These are phyloP conservation scores for Claviceps africana DNA, from an alignment of 2,329 filamentous ascomycete species.

Conservation along the genomic window DNA sequence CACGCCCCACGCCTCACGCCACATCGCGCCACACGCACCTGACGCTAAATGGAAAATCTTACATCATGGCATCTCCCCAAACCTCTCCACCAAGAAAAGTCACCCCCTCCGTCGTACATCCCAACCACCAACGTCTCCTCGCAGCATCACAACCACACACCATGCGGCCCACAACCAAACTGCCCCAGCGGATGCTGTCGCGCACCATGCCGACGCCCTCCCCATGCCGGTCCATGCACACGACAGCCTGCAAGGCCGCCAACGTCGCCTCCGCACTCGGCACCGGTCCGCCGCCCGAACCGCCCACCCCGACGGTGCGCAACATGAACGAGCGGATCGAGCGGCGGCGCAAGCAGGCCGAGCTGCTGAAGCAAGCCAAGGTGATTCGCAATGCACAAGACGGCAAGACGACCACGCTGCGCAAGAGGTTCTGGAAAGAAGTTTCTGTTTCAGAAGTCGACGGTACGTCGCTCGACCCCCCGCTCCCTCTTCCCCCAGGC, in stretches of 20 bases:
- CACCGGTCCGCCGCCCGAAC: slow-evolving; percentile 43
- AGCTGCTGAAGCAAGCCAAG: slow-evolving; percentile 37
- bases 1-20: too few relatives aligned
- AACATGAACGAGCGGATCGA: slow-evolving; percentile 31
- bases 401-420: slow-evolving; percentile 29
- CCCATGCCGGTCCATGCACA: slow-evolving; percentile 18
- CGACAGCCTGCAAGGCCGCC: slow-evolving; percentile 23
- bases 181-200: slow-evolving; percentile 23
- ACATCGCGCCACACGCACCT: too few relatives aligned
- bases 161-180: slow-evolving; percentile 29
- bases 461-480: too few relatives aligned
- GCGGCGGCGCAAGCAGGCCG: slow-evolving; percentile 39
- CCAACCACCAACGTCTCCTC: background rate
- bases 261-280: slow-evolving; percentile 39
- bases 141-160: slow-evolving; percentile 1
- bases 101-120: background rate
- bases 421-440: slow-evolving; percentile 81
- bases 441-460: slow-evolving; percentile 55
- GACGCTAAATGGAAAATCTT: too few relatives aligned
- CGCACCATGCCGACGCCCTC: slow-evolving; percentile 11
- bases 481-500: too few relatives aligned
- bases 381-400: slow-evolving; percentile 26
- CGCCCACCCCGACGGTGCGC: slow-evolving; percentile 32
- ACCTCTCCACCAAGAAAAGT: background rate
- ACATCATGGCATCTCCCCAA: too few relatives aligned